Evolutionary conservation across 805 yeast species (phyloP).

Genomic region (Pichia eremophila): DNA sequence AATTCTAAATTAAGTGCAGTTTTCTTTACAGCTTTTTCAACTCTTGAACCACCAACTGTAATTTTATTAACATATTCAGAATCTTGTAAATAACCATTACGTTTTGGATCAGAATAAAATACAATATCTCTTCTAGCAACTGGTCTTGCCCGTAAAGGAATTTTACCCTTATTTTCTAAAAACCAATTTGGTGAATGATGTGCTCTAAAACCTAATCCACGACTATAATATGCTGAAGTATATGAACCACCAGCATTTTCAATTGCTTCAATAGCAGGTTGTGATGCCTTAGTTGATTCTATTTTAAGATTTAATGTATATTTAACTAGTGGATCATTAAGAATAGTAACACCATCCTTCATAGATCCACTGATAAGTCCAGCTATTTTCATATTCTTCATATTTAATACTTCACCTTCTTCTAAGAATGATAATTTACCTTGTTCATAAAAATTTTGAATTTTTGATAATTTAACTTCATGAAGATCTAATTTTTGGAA

Average conservation of each 20-base stretch:
- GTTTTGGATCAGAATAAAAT: conserved; percentile 60
- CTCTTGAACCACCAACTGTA: conserved; percentile 14
- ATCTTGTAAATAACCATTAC: conserved; percentile 60
- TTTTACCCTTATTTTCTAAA: conserved; percentile 58
- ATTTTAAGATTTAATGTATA: conserved; percentile 57
- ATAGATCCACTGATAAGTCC: conserved; percentile 67
- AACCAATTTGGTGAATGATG: conserved; percentile 70
- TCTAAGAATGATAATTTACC: conserved; percentile 49
- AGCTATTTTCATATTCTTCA: conserved; percentile 64
- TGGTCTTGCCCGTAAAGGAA: conserved; percentile 84
- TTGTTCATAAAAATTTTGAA: conserved; percentile 59
- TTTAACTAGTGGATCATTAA: conserved; percentile 51
- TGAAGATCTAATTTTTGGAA: conserved; percentile 43
- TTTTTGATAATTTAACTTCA: conserved; percentile 56
- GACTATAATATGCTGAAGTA: conserved; percentile 61
- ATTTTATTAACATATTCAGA: conserved; percentile 30
- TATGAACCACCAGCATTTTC: conserved; percentile 67
- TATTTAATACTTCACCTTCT: conserved; percentile 58
- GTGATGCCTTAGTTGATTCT: conserved; percentile 77
- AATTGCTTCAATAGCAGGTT: conserved; percentile 61
- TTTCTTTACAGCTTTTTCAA: conserved; percentile 11
- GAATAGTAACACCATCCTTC: conserved; percentile 72
- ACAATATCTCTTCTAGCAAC: conserved; percentile 70
- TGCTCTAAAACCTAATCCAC: conserved; percentile 55
- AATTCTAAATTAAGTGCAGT: conserved; percentile 18